A percentile compares a stretch with the other conserved stretches of the same genome.
phyloP scores from a whole-genome alignment of 768 basidiomycete genomes.

The Mrakia gelida region DNA sequence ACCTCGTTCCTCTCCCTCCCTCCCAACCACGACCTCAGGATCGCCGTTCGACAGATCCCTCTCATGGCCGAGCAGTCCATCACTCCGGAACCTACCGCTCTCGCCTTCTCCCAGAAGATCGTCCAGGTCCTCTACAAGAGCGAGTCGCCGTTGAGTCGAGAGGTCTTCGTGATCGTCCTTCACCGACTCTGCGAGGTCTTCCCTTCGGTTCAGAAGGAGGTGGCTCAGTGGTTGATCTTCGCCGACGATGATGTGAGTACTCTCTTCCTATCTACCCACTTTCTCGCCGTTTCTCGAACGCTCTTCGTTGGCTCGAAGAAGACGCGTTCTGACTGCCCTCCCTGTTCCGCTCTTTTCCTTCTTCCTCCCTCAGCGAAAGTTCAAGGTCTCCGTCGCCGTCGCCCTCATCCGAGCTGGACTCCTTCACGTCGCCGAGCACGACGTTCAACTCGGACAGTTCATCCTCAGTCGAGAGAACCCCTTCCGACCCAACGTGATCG shows the following conservation, averaged over 20 bases:
- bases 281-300: too few species aligned
- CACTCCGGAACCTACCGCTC: conserved; percentile 77
- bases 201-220: conserved; percentile 91
- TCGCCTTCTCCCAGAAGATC: conserved; percentile 92
- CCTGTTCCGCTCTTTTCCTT: neutral
- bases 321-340: neutral
- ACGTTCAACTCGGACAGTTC: conserved; percentile 84
- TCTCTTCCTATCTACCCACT: neutral
- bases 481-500: conserved; percentile 67
- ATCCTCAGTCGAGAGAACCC: conserved; percentile 57
- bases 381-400: conserved; percentile 88
- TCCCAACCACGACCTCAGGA: conserved; percentile 78
- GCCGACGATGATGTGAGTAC: conserved; percentile 85
- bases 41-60: conserved; percentile 76
- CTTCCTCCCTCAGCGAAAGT: conserved; percentile 66
- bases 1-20: conserved; percentile 67
- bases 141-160: conserved; percentile 73
- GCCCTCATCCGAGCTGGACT: conserved; percentile 80
- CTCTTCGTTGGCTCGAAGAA: too few species aligned
- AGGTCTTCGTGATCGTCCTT: conserved; percentile 84
- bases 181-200: conserved; percentile 84
- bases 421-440: conserved; percentile 69
- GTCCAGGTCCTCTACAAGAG: conserved; percentile 94
- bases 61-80: conserved; percentile 71
- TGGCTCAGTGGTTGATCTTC: conserved; percentile 90